Evolutionary conservation across 805 yeast species (phyloP), one percentile per base, ranked within the genome.

Genomic region (Sungouiozyma ichnusensis): DNA sequence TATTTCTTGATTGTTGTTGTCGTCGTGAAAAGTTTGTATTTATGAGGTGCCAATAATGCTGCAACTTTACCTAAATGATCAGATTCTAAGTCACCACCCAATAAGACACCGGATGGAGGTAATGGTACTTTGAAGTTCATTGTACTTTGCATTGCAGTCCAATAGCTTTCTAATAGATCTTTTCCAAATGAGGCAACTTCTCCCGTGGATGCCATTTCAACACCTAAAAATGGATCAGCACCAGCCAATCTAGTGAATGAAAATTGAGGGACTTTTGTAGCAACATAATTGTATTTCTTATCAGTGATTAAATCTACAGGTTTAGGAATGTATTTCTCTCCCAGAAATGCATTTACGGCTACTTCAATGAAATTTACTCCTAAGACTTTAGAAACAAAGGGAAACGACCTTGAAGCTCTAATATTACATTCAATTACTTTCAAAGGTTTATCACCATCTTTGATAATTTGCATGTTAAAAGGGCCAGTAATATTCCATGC

Each of bases 161-260:
- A 92, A 75, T 92, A 92, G 31, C 97, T 95, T 67, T 92, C 97
- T 43, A 74, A 55, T 48, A 82, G 64, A 64, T 85, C 81, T 48
- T 71, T 71, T 54, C 99, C 99, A 62, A 92, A 92, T 62, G 96
- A 85, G 24, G 98, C 98, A 62, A 92, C 84, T 69, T 92, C 99
- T 66, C 99, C 99, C 40, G 99, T 92, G 11, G 97, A 88, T 5
- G 97, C 81, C 99, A 92, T 92, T 71, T 92, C 99, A 52, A 92
- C 98, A 50, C 98, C 98, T 60, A 92, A 73, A 74, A 85, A 88
- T 49, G 99, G 99, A 66, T 92, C 99, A 39, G 99, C 99, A 52
- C 98, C 99, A 16, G 97, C 97, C 58, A 92, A 74, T 71, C 99
- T 81, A 33, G 97, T 88, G 72, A 92, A 92, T 6, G 97, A 90